Evolutionary conservation across 805 yeast species (phyloP).

Genomic region (Dipodascopsis uninucleata): DNA sequence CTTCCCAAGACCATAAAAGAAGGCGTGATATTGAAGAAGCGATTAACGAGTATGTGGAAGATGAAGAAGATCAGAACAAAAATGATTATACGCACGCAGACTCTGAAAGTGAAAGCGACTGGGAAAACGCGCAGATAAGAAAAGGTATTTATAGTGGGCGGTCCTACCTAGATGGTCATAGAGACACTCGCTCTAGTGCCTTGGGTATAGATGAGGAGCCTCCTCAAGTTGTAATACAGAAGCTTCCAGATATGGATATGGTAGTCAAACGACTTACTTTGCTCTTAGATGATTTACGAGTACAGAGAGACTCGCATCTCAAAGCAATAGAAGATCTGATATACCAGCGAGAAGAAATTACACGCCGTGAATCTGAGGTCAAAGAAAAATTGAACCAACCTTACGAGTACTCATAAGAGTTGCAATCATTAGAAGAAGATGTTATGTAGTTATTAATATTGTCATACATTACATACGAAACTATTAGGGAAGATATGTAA

Average conservation of each 20-base stretch:
- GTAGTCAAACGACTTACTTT: constrained; percentile 13
- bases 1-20: constrained; percentile 14
- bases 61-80: constrained; percentile 10
- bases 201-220: neutral
- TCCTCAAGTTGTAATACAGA: constrained; percentile 10
- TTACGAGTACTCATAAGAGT: too few relatives aligned
- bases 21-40: constrained; percentile 16
- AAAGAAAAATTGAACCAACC: constrained; percentile 12
- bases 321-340: constrained; percentile 10
- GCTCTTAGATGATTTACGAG: constrained; percentile 12
- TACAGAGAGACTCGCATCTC: constrained; percentile 12
- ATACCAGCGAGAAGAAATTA: constrained; percentile 13
- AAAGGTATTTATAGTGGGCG: constrained; percentile 20
- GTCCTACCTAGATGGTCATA: neutral
- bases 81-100: constrained; percentile 12
- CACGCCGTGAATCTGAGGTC: constrained; percentile 10
- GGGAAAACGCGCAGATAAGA: constrained; percentile 25
- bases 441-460: neutral
- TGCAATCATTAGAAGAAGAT: constrained; percentile 2
- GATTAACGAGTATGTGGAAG: constrained; percentile 19
- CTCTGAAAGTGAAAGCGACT: constrained; percentile 16
- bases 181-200: neutral
- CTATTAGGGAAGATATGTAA: neutral
- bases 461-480: neutral
- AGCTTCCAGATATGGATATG: constrained; percentile 18